Percentiles rank a stretch among this genome's conserved stretches.
Conservation (phyloP, 1,284 basidiomycete species). For the Cystobasidium slooffiae region DNA sequence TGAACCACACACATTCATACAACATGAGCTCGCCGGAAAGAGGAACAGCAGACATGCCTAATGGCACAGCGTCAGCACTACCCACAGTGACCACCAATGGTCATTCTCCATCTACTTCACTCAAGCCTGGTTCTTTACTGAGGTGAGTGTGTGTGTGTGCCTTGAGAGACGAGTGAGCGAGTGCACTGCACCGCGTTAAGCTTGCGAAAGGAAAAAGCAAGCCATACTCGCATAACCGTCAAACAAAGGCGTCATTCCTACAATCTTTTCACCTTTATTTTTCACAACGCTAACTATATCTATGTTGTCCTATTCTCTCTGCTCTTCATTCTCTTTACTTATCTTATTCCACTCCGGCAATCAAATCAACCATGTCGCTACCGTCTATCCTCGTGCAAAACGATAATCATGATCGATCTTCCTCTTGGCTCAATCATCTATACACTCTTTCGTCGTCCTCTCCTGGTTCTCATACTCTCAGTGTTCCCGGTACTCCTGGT, state of each 20-base stretch:
- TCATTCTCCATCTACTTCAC: constrained; percentile 1
- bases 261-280: too few relatives aligned
- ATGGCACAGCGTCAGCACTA: background rate
- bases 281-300: too few relatives aligned
- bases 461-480: background rate
- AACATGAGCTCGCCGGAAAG: constrained; percentile 21
- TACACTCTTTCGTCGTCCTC: background rate
- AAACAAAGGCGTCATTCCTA: too few relatives aligned
- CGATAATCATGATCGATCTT: constrained; percentile 6
- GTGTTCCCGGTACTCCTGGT: constrained; percentile 40
- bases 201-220: too few relatives aligned
- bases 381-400: constrained; percentile 5
- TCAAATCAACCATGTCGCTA: background rate
- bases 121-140: constrained; percentile 7
- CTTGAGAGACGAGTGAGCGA: too few relatives aligned
- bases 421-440: constrained; percentile 9
- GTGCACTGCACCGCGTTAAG: too few relatives aligned
- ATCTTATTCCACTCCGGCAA: background rate
- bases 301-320: background rate
- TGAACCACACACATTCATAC: background rate
- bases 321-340: background rate
- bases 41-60: constrained; percentile 13
- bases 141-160: background rate
- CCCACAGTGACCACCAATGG: constrained; percentile 1
- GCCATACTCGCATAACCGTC: too few relatives aligned